phyloP scores from a whole-genome alignment of 345 rosid species.

The Brassica incana region DNA sequence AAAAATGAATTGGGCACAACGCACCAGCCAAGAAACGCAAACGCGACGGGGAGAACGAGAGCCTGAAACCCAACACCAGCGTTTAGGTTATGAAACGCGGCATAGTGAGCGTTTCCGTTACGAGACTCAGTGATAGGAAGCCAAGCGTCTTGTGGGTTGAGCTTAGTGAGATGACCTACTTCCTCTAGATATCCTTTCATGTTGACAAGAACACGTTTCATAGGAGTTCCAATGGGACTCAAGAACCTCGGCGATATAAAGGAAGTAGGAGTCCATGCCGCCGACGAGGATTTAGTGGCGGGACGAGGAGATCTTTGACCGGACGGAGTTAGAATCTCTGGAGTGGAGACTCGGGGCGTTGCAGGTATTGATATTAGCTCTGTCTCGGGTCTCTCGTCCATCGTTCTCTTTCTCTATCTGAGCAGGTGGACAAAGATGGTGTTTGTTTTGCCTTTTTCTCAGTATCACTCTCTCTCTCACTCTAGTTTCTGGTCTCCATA shows the following conservation, averaged over 20 bases:
- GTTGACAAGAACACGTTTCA: slow-evolving; percentile 89
- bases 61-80: slow-evolving; percentile 99
- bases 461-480: slow-evolving; percentile 5
- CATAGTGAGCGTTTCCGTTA: slow-evolving; percentile 94
- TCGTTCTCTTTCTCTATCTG: slow-evolving; percentile 5
- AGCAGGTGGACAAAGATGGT: slow-evolving; percentile 1
- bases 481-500: slow-evolving; percentile 8
- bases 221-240: slow-evolving; percentile 96
- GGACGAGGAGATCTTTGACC: slow-evolving; percentile 97
- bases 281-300: slow-evolving; percentile 61
- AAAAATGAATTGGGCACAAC: slow-evolving; percentile 13
- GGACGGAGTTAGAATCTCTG: slow-evolving; percentile 90
- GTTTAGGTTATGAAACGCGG: slow-evolving; percentile 94
- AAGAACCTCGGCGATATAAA: slow-evolving; percentile 92
- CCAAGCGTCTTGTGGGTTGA: slow-evolving; percentile 98
- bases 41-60: slow-evolving; percentile 86
- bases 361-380: slow-evolving; percentile 97
- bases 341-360: slow-evolving; percentile 89
- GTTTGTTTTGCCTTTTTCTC: not conserved
- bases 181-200: slow-evolving; percentile 96
- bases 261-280: slow-evolving; percentile 94
- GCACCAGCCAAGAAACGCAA: slow-evolving; percentile 95
- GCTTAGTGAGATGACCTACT: slow-evolving; percentile 91
- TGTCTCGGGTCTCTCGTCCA: slow-evolving; percentile 86
- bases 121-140: slow-evolving; percentile 97